Evolutionary conservation across 495 filamentous ascomycete genomes (phyloP).

Genomic region (Hyaloscypha finlandica): DNA sequence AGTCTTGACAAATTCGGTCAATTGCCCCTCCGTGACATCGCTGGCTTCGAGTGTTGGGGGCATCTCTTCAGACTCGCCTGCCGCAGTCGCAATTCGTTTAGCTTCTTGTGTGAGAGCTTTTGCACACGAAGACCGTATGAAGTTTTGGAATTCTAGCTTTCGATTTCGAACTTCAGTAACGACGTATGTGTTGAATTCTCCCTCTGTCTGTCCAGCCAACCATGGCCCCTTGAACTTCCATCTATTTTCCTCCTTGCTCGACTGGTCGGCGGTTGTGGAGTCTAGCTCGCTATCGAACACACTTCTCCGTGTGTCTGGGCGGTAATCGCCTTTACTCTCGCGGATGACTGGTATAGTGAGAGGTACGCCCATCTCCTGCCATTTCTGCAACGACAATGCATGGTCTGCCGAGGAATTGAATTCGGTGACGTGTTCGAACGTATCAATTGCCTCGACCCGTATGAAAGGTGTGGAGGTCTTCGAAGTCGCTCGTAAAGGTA

Average conservation of each 20-base stretch:
- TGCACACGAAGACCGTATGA: constrained; percentile 52
- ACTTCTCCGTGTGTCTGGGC: constrained; percentile 24
- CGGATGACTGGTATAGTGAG: constrained; percentile 45
- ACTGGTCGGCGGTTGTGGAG: constrained; percentile 43
- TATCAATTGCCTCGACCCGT: constrained; percentile 74
- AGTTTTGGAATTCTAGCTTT: constrained; percentile 62
- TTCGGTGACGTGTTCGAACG: constrained; percentile 87
- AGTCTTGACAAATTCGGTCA: constrained; percentile 59
- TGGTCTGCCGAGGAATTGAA: constrained; percentile 85
- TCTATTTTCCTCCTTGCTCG: constrained; percentile 37
- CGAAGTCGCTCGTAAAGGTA: constrained; percentile 74
- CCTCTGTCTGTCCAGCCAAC: constrained; percentile 72
- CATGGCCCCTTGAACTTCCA: constrained; percentile 85
- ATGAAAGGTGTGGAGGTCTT: constrained; percentile 70
- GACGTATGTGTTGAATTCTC: constrained; percentile 69
- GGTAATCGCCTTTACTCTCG: not conserved
- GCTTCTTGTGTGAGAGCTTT: constrained; percentile 46
- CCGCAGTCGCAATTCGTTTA: constrained; percentile 45
- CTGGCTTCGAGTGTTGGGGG: constrained; percentile 32
- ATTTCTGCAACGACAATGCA: constrained; percentile 79
- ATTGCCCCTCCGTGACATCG: constrained; percentile 60
- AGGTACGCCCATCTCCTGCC: constrained; percentile 75
- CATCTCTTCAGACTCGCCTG: constrained; percentile 25
- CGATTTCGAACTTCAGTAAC: constrained; percentile 58
- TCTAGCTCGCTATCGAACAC: constrained; percentile 63